These are phyloP conservation scores for Botrytis galanthina DNA, from an alignment of 2,329 filamentous ascomycete genomes.

Conservation along the genomic window DNA sequence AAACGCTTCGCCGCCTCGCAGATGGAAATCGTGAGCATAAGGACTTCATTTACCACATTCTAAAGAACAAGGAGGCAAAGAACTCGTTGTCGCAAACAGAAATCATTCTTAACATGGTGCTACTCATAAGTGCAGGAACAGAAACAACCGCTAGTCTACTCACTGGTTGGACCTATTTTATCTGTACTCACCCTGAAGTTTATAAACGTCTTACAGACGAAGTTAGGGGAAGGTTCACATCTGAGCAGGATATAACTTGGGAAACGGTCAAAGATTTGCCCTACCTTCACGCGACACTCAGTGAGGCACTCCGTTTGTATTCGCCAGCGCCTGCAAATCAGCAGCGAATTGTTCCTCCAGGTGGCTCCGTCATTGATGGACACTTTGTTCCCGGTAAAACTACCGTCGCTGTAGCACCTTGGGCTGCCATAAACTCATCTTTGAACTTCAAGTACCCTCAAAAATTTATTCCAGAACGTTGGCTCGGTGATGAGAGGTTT, in stretches of 20 bases:
- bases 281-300: constrained; percentile 8
- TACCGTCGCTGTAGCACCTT: no score
- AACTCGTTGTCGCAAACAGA: constrained; percentile 24
- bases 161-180: constrained; percentile 25
- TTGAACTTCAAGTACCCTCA: constrained; percentile 23
- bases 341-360: constrained; percentile 32
- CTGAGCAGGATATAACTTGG: constrained; percentile 43
- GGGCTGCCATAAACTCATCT: no score
- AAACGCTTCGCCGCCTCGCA: constrained; percentile 16
- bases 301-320: constrained; percentile 19
- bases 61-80: constrained; percentile 23
- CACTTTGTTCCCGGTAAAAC: constrained; percentile 3
- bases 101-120: constrained; percentile 15
- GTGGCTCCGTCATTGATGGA: constrained; percentile 15
- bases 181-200: constrained; percentile 37
- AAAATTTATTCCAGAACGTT: constrained; percentile 32
- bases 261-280: neutral
- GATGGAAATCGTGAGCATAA: constrained; percentile 32
- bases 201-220: constrained; percentile 41
- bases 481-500: constrained; percentile 34
- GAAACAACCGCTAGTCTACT: constrained; percentile 25
- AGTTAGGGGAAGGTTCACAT: constrained; percentile 41
- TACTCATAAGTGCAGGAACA: constrained; percentile 22
- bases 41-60: constrained; percentile 39
- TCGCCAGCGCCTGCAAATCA: constrained; percentile 30